Conservation (phyloP, 176 grass and related monocot species). For the sorghum (Sorghum bicolor) region Sorghum_bicolor_NCBIv3 NC_012870.2:27568501-27569000, state of each 20-base stretch:
- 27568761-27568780: not conserved
- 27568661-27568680: not conserved
- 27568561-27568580: not conserved
- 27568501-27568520: not conserved
- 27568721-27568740: not conserved
- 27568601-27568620: not conserved
- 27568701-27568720: not conserved
- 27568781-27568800: conserved; percentile 5
- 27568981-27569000: not conserved
- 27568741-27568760: not conserved
- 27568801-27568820: conserved; percentile 6
- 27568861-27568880: conserved; percentile 94
- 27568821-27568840: conserved; percentile 10
- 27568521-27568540: not conserved
- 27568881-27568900: conserved; percentile 82
- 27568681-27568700: not conserved
- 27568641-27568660: not conserved
- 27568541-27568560: not conserved
- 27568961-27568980: not conserved
- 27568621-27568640: not conserved
- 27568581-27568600: not conserved
- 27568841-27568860: conserved; percentile 29
- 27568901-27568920: conserved; percentile 80
- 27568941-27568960: conserved; percentile 11
- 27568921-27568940: conserved; percentile 95